Conservation (phyloP, 306 rosid species). For the Canavalia ensiformis region DNA sequence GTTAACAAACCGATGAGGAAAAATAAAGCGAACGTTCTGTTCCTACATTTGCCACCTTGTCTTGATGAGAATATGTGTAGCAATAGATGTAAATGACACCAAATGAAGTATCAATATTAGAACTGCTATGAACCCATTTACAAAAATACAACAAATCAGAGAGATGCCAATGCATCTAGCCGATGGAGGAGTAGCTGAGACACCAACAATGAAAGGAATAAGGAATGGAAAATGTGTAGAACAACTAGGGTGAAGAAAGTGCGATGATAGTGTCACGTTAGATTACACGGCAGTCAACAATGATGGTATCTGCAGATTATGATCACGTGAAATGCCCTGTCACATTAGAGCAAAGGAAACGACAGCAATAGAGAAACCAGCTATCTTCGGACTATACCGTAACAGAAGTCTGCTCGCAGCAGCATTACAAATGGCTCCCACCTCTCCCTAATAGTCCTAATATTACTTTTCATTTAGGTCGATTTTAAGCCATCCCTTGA, state of each 20-base stretch:
- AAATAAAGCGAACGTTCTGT: constrained; percentile 51
- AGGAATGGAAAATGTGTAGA: constrained; percentile 74
- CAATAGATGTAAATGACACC: constrained; percentile 77
- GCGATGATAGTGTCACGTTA: constrained; percentile 77
- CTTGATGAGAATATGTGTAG: constrained; percentile 81
- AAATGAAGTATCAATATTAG: constrained; percentile 76
- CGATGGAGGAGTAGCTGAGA: constrained; percentile 81
- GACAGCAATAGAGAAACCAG: constrained; percentile 82
- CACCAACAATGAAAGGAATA: constrained; percentile 62
- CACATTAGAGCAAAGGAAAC: constrained; percentile 87
- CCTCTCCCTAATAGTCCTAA: no score
- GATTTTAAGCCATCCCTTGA: no score
- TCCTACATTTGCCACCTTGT: constrained; percentile 89
- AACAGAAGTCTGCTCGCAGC: constrained; percentile 89
- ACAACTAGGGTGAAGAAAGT: constrained; percentile 68
- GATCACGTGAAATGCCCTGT: constrained; percentile 90
- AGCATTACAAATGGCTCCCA: constrained; percentile 26
- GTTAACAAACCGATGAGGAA: constrained; percentile 58
- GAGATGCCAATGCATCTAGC: constrained; percentile 76
- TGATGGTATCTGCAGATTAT: constrained; percentile 80
- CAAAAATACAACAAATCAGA: constrained; percentile 79
- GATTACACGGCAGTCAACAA: constrained; percentile 79
- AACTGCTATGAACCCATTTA: constrained; percentile 77
- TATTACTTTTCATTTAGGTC: no score
- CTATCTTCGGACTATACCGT: constrained; percentile 81